Evolutionary conservation across 768 basidiomycete genomes (phyloP), one percentile per base, ranked within the genome.

Genomic region (Chalciporus pseudorubinellus): DNA sequence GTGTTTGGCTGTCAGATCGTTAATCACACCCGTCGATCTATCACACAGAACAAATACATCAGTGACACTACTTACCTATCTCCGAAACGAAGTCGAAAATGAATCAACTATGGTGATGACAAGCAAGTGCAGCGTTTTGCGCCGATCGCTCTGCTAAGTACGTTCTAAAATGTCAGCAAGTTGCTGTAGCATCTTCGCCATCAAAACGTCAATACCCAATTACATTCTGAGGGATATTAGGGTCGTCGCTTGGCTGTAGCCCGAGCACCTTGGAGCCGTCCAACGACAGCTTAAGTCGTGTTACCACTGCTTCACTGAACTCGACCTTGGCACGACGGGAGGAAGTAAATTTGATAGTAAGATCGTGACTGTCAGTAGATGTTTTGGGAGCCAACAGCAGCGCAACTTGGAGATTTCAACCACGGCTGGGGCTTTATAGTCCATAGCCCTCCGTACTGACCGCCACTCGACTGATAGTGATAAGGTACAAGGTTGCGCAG

Each of bases 21-120:
- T 80, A 56, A 82, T 78, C 8, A 72, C 71, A 13, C 70, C 73
- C 2, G 78, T 68, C 0, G 74, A 77, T 10, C 79, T 78, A 8
- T 73, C 20, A 16, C n/a, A 16, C 11, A 19, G 16, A 4, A 9
- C n/a, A 4, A 8, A 8, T 11, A 11, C 5, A 6, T 1, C 18
- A 16, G 1, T n/a, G 13, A 5, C 16, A 9, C 11, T 14, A 20
- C 33, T 18, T 18, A 9, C 18, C 67, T 51, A 67, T 9, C 8
- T 76, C 80, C 81, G 21, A 81, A 51, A 74, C 70, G 52, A 82
- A 81, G 51, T 82, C 80, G 5, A 80, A 80, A 4, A 80, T 68
- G 33, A 74, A 0, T 81, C 75, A 6, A 80, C 77, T 51, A 81
- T 65, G 0, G 78, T 80, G 55, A 79, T 61, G 41, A 81, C 72